Evolutionary conservation across 163 green algal genomes (phyloP), one percentile per base, ranked within the genome.

Genomic region (Chlamydomonas reinhardtii): DNA sequence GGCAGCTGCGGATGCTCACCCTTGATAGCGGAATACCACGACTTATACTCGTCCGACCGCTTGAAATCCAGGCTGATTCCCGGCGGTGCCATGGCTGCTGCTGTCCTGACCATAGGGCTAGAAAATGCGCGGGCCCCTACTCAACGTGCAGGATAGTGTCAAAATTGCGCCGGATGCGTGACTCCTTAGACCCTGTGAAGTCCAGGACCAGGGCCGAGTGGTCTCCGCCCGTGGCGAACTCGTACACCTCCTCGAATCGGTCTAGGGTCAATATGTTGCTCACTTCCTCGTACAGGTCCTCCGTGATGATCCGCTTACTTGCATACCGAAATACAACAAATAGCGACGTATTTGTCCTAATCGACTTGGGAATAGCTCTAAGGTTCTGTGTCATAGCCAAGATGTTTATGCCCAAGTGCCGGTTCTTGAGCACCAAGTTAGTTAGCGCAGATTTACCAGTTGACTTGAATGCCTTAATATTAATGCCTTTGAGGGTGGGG

Each of bases 381-480:
- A 73, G 12, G 66, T 73, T 73, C 20, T 73, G 66, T 2, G 66
- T 73, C 16, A 27, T 27, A 43, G 2, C 12, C 31, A 73, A 12
- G 9, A 73, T 73, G 20, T 73, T 73, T 25, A 73, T 43, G 15
- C 66, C 66, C 31, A 73, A 48, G 31, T 73, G 66, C 0, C 66
- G 31, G 14, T 73, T 73, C 31, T 73, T 73, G 31, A 73, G 66
- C 16, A 73, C 66, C 16, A 73, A 29, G 16, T 43, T 48, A 15
- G 66, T 73, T 12, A 73, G 32, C 16, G 66, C 66, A 20, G 31
- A 48, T 27, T 27, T 39, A 2, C 66, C 66, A 12, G 66, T 73
- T 43, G 31, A 48, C 31, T 73, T 73, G 66, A 73, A 73, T n/a
- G 66, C 66, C n/a, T n/a, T n/a, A n/a, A n/a, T n/a, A n/a, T n/a